A percentile compares a stretch with the other conserved stretches of the same genome.
phyloP scores from a whole-genome alignment of 805 yeast species.

The Jamesozyma jinghongensis region DNA sequence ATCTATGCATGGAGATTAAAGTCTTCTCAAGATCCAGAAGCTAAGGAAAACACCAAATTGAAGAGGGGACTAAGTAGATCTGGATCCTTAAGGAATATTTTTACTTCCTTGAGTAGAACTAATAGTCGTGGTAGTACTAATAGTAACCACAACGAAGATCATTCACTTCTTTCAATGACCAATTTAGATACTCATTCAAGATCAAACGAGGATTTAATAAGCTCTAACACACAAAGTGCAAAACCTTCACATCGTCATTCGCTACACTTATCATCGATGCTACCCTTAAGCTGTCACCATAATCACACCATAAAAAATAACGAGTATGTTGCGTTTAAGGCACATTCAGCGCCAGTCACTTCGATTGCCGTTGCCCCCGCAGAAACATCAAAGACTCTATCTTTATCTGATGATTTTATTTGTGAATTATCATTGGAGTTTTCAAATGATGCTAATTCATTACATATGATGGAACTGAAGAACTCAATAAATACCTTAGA shows the following conservation, averaged over 20 bases:
- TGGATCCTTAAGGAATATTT: conserved; percentile 10
- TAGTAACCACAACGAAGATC: background rate
- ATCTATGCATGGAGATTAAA: conserved; percentile 70
- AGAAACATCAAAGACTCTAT: conserved; percentile 52
- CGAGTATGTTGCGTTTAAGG: conserved; percentile 64
- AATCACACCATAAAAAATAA: conserved; percentile 30
- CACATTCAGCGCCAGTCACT: conserved; percentile 64
- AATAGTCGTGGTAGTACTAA: conserved; percentile 5
- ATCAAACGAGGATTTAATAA: background rate
- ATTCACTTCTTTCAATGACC: background rate
- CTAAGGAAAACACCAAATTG: background rate
- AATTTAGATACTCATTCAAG: background rate
- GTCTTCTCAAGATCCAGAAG: conserved; percentile 9
- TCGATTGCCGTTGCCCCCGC: conserved; percentile 72
- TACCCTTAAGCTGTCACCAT: background rate
- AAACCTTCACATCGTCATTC: conserved; percentile 2
- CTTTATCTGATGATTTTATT: conserved; percentile 69
- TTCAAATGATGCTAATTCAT: conserved; percentile 7
- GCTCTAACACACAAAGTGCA: no score
- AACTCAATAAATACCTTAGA: background rate
- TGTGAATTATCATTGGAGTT: conserved; percentile 45
- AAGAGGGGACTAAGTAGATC: conserved; percentile 7
- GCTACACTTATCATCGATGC: background rate
- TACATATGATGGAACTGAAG: conserved; percentile 3
- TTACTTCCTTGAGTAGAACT: conserved; percentile 7